Evolutionary conservation across 2,329 filamentous ascomycete genomes (phyloP).

Genomic region (Esteya vermicola): DNA sequence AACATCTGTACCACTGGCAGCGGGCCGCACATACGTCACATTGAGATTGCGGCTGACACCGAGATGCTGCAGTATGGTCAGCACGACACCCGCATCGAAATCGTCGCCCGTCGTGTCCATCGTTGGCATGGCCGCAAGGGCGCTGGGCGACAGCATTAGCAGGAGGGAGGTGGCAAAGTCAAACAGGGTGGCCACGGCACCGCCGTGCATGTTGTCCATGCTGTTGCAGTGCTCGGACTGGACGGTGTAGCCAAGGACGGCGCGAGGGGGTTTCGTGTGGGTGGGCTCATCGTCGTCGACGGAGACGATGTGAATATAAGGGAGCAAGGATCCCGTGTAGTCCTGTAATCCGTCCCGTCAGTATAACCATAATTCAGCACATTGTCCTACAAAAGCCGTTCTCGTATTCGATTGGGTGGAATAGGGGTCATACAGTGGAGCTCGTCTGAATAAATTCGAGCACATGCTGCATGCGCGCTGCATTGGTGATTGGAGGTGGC

Average conservation of each 20-base stretch:
- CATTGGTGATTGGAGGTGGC: too few relatives aligned
- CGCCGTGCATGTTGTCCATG: conserved; percentile 42
- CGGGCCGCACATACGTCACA: conserved; percentile 53
- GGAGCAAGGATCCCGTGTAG: too few relatives aligned
- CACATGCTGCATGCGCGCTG: too few relatives aligned
- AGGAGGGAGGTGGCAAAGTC: conserved; percentile 50
- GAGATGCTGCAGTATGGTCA: conserved; percentile 33
- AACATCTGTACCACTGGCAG: conserved; percentile 34
- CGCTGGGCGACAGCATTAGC: conserved; percentile 38
- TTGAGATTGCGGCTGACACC: conserved; percentile 54
- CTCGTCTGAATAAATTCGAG: too few relatives aligned
- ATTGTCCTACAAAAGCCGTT: too few relatives aligned
- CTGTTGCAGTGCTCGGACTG: conserved; percentile 38
- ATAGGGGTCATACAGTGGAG: too few relatives aligned
- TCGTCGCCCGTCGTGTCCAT: neutral
- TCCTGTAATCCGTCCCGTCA: too few relatives aligned
- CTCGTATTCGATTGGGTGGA: too few relatives aligned
- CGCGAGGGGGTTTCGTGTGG: too few relatives aligned
- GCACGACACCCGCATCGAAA: neutral
- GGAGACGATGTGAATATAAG: too few relatives aligned
- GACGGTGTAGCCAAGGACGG: conserved; percentile 30
- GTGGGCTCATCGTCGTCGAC: too few relatives aligned
- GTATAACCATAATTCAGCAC: too few relatives aligned
- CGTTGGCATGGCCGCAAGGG: conserved; percentile 26
- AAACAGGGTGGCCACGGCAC: conserved; percentile 51